phyloP scores from a whole-genome alignment of 106 monocot species.

The Triglochin maritima region DNA sequence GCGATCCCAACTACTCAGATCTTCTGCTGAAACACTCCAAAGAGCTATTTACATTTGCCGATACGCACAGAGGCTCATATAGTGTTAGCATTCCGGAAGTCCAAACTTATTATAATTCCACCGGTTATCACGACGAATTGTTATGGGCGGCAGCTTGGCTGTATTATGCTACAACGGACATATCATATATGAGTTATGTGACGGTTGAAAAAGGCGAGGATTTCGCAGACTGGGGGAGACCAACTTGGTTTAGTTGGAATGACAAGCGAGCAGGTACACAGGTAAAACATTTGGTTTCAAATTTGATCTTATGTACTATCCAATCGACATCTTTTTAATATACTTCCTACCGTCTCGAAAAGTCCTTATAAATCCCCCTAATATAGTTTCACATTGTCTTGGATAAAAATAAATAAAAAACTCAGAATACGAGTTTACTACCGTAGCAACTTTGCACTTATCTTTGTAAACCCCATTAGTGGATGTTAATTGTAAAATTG shows the following conservation, averaged over 20 bases:
- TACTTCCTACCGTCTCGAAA: too few species aligned
- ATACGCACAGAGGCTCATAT: slow-evolving; percentile 43
- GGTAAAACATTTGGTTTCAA: slow-evolving; percentile 1
- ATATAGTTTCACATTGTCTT: too few species aligned
- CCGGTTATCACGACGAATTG: slow-evolving; percentile 55
- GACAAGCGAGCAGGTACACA: slow-evolving; percentile 65
- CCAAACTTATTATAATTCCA: slow-evolving; percentile 74
- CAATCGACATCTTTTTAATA: too few species aligned
- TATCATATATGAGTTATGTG: slow-evolving; percentile 32
- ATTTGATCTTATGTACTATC: slow-evolving; percentile 32
- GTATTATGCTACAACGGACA: slow-evolving; percentile 35
- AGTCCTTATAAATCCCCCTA: too few species aligned
- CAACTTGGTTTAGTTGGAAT: slow-evolving; percentile 49
- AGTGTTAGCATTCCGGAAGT: slow-evolving; percentile 60
- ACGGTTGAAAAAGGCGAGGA: not conserved
- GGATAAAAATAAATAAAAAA: too few species aligned
- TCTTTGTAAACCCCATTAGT: too few species aligned
- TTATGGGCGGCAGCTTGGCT: slow-evolving; percentile 81
- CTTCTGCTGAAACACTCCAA: slow-evolving; percentile 70
- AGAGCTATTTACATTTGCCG: slow-evolving; percentile 77
- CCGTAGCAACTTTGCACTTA: too few species aligned
- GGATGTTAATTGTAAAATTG: too few species aligned
- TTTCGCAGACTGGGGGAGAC: slow-evolving; percentile 22
- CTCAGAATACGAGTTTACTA: too few species aligned
- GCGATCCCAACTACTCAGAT: slow-evolving; percentile 45